These are phyloP conservation scores for Moesziomyces sp. DNA, from an alignment of 1,284 basidiomycete species.

Conservation along the genomic window DNA sequence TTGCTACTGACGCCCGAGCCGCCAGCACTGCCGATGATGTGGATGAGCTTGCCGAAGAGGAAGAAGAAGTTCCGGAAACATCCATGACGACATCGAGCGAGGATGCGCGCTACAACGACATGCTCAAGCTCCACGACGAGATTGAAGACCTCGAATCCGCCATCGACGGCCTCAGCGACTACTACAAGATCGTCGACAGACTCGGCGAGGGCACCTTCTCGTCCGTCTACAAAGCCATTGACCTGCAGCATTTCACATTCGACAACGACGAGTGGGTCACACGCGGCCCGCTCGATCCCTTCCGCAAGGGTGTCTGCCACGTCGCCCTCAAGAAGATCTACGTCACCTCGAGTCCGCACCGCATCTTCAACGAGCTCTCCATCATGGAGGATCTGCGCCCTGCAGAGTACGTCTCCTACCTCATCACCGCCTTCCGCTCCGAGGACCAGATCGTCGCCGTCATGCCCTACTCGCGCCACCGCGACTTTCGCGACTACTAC, in stretches of 20 bases:
- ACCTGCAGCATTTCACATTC: slow-evolving; percentile 80
- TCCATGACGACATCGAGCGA: slow-evolving; percentile 36
- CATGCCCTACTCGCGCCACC: slow-evolving; percentile 92
- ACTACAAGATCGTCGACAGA: slow-evolving; percentile 87
- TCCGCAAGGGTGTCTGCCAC: slow-evolving; percentile 71
- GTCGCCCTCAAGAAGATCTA: slow-evolving; percentile 98
- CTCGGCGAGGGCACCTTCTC: slow-evolving; percentile 97
- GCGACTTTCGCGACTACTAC: slow-evolving; percentile 91
- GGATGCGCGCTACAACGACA: slow-evolving; percentile 28
- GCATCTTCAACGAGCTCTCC: slow-evolving; percentile 93
- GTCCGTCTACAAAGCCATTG: slow-evolving; percentile 96
- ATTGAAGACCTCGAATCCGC: slow-evolving; percentile 77
- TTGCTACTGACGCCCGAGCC: slow-evolving; percentile 1
- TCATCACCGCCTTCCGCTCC: slow-evolving; percentile 92
- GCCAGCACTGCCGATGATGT: slow-evolving; percentile 18
- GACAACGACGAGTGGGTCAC: slow-evolving; percentile 81
- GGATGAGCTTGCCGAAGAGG: slow-evolving; percentile 22
- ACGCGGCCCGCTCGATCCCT: slow-evolving; percentile 36
- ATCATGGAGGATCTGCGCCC: slow-evolving; percentile 81
- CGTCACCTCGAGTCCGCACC: slow-evolving; percentile 90
- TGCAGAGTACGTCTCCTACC: slow-evolving; percentile 71
- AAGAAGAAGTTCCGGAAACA: slow-evolving; percentile 14
- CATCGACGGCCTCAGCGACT: slow-evolving; percentile 73
- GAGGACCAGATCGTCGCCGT: slow-evolving; percentile 92
- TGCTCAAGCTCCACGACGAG: slow-evolving; percentile 60